Evolutionary conservation across 2,329 filamentous ascomycete species (phyloP).

Genomic region (Talaromyces marneffei): DNA sequence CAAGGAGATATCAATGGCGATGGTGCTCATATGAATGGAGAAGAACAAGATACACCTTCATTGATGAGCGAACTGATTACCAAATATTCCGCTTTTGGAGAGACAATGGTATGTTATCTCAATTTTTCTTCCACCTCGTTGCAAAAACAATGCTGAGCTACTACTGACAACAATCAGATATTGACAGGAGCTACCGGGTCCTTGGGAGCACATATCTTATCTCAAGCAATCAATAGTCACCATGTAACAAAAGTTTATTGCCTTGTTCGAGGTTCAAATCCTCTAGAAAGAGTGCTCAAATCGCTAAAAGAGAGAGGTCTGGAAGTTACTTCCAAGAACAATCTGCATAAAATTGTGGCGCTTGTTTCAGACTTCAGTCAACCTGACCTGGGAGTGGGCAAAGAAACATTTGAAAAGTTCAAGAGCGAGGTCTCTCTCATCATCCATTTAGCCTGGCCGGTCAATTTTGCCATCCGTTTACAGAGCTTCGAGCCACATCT

Average conservation of each 20-base stretch:
- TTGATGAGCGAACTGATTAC: not conserved
- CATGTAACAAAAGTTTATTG: conserved; percentile 39
- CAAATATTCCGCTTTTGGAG: not conserved
- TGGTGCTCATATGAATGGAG: not conserved
- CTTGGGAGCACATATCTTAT: conserved; percentile 43
- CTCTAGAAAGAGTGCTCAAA: not conserved
- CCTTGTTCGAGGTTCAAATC: conserved; percentile 38
- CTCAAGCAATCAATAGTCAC: conserved; percentile 29
- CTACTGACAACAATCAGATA: not conserved
- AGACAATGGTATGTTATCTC: not conserved
- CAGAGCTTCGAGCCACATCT: conserved; percentile 22
- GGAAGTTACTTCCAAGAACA: not conserved
- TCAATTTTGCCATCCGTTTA: conserved; percentile 25
- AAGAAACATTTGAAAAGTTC: conserved; percentile 9
- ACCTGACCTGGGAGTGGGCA: not conserved
- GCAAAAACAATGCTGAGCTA: not conserved
- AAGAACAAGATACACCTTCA: not conserved
- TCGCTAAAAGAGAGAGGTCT: not conserved
- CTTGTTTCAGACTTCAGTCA: not conserved
- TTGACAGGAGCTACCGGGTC: conserved; percentile 44
- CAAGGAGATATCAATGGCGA: not conserved
- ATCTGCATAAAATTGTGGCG: not conserved
- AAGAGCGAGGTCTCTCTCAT: conserved; percentile 17
- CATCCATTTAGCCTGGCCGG: conserved; percentile 26
- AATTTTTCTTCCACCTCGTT: not conserved